These are phyloP conservation scores for Anthostomella pinea DNA, from an alignment of 2,329 filamentous ascomycete genomes.

Conservation along the genomic window DNA sequence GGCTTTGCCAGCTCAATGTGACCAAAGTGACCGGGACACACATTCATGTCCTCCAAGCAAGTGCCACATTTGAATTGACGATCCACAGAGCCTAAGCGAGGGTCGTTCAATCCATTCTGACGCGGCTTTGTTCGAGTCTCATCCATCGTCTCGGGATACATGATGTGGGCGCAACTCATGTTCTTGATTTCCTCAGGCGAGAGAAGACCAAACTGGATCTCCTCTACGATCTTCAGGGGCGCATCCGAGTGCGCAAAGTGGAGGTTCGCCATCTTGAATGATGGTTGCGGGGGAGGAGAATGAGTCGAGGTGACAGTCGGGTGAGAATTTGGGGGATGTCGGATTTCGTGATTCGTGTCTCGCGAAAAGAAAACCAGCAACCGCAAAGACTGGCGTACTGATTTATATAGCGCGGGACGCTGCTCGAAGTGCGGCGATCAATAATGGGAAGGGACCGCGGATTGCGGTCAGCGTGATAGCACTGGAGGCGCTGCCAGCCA, in stretches of 20 bases:
- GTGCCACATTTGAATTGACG: constrained; percentile 94
- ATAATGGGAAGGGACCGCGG: constrained; percentile 34
- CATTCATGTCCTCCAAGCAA: constrained; percentile 90
- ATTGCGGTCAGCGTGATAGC: constrained; percentile 38
- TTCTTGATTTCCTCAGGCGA: constrained; percentile 99
- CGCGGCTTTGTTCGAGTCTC: constrained; percentile 89
- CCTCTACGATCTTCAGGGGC: constrained; percentile 95
- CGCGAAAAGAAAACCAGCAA: not conserved
- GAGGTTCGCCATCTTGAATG: constrained; percentile 80
- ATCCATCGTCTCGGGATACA: constrained; percentile 99
- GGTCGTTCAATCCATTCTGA: constrained; percentile 90
- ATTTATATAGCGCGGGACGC: constrained; percentile 7
- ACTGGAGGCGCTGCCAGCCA: constrained; percentile 39
- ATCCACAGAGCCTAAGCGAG: constrained; percentile 93
- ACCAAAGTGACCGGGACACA: constrained; percentile 97
- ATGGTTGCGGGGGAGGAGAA: constrained; percentile 12
- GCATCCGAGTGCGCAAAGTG: constrained; percentile 89
- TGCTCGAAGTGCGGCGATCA: constrained; percentile 18
- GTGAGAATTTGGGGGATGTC: constrained; percentile 12
- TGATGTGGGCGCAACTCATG: constrained; percentile 94
- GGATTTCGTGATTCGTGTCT: constrained; percentile 22
- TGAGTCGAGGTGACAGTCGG: constrained; percentile 9
- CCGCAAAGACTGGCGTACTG: constrained; percentile 22
- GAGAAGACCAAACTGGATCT: constrained; percentile 98
- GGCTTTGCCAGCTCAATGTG: constrained; percentile 97